A percentile compares a stretch with the other conserved stretches of the same genome.
phyloP scores from a whole-genome alignment of 2,329 filamentous ascomycete species.

The Verticillium nonalfalfae region DNA sequence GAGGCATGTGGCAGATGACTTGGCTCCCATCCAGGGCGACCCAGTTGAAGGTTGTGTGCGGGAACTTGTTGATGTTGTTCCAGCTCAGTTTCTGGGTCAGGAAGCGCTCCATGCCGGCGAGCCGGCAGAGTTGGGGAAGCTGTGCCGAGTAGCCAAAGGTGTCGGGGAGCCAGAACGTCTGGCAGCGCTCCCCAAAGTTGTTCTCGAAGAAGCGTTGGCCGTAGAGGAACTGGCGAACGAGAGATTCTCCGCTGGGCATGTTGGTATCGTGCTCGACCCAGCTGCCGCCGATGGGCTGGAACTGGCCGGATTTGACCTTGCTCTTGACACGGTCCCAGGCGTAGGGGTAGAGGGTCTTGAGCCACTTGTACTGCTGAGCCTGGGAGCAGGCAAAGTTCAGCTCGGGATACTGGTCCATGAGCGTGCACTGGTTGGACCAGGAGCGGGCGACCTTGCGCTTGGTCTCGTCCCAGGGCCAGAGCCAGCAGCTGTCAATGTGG shows the following conservation, averaged over 20 bases:
- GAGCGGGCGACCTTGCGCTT: constrained; percentile 93
- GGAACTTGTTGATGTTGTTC: constrained; percentile 99
- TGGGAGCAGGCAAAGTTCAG: constrained; percentile 89
- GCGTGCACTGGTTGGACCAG: constrained; percentile 93
- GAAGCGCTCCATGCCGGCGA: constrained; percentile 95
- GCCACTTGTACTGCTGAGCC: constrained; percentile 97
- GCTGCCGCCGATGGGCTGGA: constrained; percentile 92
- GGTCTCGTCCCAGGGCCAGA: constrained; percentile 97
- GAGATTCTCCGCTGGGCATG: constrained; percentile 88
- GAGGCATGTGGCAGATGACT: constrained; percentile 96
- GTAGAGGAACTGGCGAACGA: constrained; percentile 91
- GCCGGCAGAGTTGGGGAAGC: constrained; percentile 84
- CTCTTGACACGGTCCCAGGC: constrained; percentile 86
- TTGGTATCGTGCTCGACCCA: constrained; percentile 99
- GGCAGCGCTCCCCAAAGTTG: constrained; percentile 80
- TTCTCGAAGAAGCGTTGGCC: constrained; percentile 93
- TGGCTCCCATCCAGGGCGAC: constrained; percentile 92
- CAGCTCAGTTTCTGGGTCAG: constrained; percentile 98
- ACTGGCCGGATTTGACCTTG: constrained; percentile 84
- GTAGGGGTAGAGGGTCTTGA: constrained; percentile 81
- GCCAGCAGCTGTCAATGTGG: constrained; percentile 97
- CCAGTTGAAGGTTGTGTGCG: constrained; percentile 99
- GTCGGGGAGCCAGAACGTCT: constrained; percentile 96
- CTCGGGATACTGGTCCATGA: constrained; percentile 94
- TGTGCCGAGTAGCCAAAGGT: constrained; percentile 97